A percentile compares a stretch with the other conserved stretches of the same genome.
Conservation (phyloP, 768 basidiomycete species). For the Boletus insuetus region DNA sequence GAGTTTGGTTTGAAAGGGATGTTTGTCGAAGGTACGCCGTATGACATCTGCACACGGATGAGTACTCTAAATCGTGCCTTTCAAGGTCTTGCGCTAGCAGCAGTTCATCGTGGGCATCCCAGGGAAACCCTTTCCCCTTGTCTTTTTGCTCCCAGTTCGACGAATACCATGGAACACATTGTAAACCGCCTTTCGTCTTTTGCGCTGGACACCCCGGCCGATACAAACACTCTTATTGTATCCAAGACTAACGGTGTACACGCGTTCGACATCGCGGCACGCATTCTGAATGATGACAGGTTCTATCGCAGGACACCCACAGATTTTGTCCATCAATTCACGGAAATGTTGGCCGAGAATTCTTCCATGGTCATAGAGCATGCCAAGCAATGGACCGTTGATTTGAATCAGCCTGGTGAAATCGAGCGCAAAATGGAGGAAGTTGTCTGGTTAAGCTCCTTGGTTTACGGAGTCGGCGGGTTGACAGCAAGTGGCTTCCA, state of each 20-base stretch:
- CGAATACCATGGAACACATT: not conserved
- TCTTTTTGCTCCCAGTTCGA: conserved; percentile 3
- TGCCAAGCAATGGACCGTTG: conserved; percentile 43
- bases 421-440: conserved; percentile 64
- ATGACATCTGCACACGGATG: not conserved
- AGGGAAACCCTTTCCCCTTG: conserved; percentile 30
- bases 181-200: conserved; percentile 4
- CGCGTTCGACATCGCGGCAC: conserved; percentile 51
- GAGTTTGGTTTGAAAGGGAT: conserved; percentile 66
- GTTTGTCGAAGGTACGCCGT: conserved; percentile 52
- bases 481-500: conserved; percentile 48
- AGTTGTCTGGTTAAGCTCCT: conserved; percentile 49
- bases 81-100: conserved; percentile 27
- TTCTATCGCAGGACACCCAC: conserved; percentile 16
- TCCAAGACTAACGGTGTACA: conserved; percentile 15
- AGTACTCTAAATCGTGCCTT: not conserved
- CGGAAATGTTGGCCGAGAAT: not conserved
- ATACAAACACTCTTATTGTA: not conserved
- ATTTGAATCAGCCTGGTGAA: conserved; percentile 34
- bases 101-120: conserved; percentile 34
- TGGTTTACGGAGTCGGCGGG: conserved; percentile 59
- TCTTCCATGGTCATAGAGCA: conserved; percentile 6
- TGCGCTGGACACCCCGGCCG: not conserved
- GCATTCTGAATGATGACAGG: conserved; percentile 47
- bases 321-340: conserved; percentile 24